Evolutionary conservation across 371 early-diverging fungal species (phyloP).

Genomic region (Mucor sp.): DNA sequence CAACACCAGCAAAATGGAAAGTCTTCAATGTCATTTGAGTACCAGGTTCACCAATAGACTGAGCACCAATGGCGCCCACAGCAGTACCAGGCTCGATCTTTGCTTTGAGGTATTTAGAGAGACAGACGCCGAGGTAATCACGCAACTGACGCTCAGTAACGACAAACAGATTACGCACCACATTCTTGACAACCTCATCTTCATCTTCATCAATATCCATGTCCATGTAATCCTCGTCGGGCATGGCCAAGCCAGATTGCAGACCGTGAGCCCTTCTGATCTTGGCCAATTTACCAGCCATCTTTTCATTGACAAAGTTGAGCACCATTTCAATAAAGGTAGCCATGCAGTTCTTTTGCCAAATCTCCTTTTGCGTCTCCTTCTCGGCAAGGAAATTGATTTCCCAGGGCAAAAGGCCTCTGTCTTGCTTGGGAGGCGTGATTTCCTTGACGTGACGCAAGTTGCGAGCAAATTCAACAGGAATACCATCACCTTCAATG

Average conservation of each 20-base stretch:
- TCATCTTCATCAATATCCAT: slow-evolving; percentile 63
- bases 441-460: slow-evolving; percentile 65
- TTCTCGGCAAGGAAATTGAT: slow-evolving; percentile 60
- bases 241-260: slow-evolving; percentile 58
- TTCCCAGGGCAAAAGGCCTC: slow-evolving; percentile 72
- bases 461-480: slow-evolving; percentile 89
- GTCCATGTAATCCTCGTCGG: slow-evolving; percentile 66
- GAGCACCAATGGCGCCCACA: slow-evolving; percentile 98
- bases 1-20: slow-evolving; percentile 99
- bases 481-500: slow-evolving; percentile 92
- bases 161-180: slow-evolving; percentile 67
- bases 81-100: slow-evolving; percentile 95
- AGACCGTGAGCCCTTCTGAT: slow-evolving; percentile 52
- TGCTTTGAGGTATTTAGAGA: slow-evolving; percentile 83
- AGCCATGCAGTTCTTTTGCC: slow-evolving; percentile 64
- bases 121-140: slow-evolving; percentile 78
- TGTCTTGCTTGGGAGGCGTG: slow-evolving; percentile 29
- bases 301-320: slow-evolving; percentile 55
- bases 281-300: slow-evolving; percentile 55
- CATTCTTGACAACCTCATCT: slow-evolving; percentile 46
- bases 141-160: slow-evolving; percentile 78
- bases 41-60: slow-evolving; percentile 99
- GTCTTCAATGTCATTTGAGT: slow-evolving; percentile 99
- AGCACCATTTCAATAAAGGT: slow-evolving; percentile 66
- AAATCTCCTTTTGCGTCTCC: slow-evolving; percentile 53